Conservation (phyloP, 148 eudicot genomes). For the Rhododendron kiyosumense region DNA sequence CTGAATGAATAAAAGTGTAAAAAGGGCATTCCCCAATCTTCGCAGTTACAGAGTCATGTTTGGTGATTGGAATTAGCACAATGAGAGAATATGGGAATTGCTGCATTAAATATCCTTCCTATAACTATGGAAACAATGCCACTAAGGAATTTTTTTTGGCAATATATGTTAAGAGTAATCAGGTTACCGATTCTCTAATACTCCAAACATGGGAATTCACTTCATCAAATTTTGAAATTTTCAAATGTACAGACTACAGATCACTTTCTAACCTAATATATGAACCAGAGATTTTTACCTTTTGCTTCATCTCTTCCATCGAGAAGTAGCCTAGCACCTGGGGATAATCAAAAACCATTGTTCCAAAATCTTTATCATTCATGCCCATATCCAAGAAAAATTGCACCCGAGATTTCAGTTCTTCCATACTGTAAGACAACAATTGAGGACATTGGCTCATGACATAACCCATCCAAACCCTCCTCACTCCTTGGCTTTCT, state of each 20-base stretch:
- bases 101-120: not conserved
- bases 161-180: not conserved
- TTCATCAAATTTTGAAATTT: not conserved
- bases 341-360: slow-evolving; percentile 93
- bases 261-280: not conserved
- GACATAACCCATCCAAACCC: slow-evolving; percentile 89
- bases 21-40: not conserved
- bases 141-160: not conserved
- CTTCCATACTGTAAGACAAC: slow-evolving; percentile 73
- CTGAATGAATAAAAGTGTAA: slow-evolving; percentile 32
- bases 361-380: slow-evolving; percentile 84
- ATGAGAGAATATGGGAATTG: not conserved
- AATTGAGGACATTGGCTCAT: slow-evolving; percentile 74
- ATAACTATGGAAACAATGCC: not conserved
- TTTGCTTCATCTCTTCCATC: slow-evolving; percentile 82
- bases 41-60: not conserved
- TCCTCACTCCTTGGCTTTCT: slow-evolving; percentile 72
- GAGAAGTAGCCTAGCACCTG: slow-evolving; percentile 72
- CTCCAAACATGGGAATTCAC: not conserved
- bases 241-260: not conserved
- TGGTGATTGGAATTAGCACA: not conserved
- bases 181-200: not conserved
- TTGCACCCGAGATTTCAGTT: slow-evolving; percentile 50
- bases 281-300: slow-evolving; percentile 40
- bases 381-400: slow-evolving; percentile 90